Conservation (phyloP, 768 basidiomycete genomes). For the Amanita polypyramis region DNA sequence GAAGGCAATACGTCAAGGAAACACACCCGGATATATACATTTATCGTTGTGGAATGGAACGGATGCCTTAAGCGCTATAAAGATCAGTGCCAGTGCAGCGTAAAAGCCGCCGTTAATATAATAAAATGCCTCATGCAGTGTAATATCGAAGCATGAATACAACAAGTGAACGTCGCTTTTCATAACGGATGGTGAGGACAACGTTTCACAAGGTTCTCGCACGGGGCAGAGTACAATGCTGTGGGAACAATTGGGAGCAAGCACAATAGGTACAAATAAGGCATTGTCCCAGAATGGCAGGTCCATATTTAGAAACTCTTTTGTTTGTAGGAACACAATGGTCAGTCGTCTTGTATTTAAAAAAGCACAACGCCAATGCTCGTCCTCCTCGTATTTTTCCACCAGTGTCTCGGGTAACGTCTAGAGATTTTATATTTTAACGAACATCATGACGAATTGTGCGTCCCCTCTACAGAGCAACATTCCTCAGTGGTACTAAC, state of each 20-base stretch:
- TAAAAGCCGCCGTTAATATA: no score
- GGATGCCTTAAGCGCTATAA: no score
- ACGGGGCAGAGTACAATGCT: no score
- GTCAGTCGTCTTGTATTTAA: constrained; percentile 14
- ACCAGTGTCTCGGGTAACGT: constrained; percentile 12
- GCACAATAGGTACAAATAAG: constrained; percentile 1
- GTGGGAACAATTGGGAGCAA: neutral
- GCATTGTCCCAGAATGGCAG: constrained; percentile 16
- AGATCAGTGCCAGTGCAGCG: no score
- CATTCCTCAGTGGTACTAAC: constrained; percentile 6
- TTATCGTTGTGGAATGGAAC: no score
- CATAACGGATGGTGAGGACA: no score
- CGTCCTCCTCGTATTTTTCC: constrained; percentile 10
- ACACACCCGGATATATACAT: no score
- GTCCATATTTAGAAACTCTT: constrained; percentile 15
- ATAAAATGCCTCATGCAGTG: no score
- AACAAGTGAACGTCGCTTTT: no score
- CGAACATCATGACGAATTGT: constrained; percentile 14
- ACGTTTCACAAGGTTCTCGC: no score
- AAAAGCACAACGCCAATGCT: constrained; percentile 5
- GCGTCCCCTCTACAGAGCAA: constrained; percentile 9
- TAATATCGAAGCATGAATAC: no score
- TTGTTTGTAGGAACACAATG: constrained; percentile 17
- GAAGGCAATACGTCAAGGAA: no score
- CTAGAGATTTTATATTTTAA: constrained; percentile 14